Evolutionary conservation across 2,329 filamentous ascomycete genomes (phyloP), one percentile per base, ranked within the genome.

Genomic region (Calonectria pauciramosa): DNA sequence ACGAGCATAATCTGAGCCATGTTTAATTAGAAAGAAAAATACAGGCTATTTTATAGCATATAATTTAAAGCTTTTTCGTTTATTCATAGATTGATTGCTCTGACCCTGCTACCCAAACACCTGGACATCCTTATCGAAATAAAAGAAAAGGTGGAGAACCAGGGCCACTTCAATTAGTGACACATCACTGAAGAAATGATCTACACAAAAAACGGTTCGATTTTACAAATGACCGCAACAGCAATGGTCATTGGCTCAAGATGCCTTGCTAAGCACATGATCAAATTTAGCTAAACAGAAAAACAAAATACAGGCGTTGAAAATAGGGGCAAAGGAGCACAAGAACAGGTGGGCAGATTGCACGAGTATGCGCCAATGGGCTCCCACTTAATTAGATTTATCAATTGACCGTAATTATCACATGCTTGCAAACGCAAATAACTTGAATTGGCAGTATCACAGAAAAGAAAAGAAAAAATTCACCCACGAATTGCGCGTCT

Each of bases 341-440:
- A 34, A 20, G 28, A 32, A 63, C n/a, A 41, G 41, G 56, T 63
- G 56, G 56, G 56, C 56, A 63, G 36, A 38, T 28, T 28, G 7
- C 23, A 16, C n/a, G n/a, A 47, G 44, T 28, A 63, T 63, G 34
- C 56, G 34, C 56, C 56, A 63, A 63, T 63, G 56, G 56, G 56
- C 34, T 28, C 34, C 14, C 34, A 41, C 14, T 38, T 16, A 63
- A 63, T 63, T 16, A 8, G 23, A 41, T 63, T 63, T 41, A 41
- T 41, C 34, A 63, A 63, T 63, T 41, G 36, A 26, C 34, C 56
- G 56, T 63, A 63, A 41, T 41, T 63, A 20, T 63, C 56, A 63
- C 56, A 63, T 63, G 56, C 34, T 63, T 63, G 36, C 36, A 63
- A 13, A 2, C 14, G 20, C 13, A 32, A 16, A 4, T 18, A 49